Evolutionary conservation across 495 filamentous ascomycete species (phyloP), one percentile per base, ranked within the genome.

Genomic region (Glutinoglossum americanum): DNA sequence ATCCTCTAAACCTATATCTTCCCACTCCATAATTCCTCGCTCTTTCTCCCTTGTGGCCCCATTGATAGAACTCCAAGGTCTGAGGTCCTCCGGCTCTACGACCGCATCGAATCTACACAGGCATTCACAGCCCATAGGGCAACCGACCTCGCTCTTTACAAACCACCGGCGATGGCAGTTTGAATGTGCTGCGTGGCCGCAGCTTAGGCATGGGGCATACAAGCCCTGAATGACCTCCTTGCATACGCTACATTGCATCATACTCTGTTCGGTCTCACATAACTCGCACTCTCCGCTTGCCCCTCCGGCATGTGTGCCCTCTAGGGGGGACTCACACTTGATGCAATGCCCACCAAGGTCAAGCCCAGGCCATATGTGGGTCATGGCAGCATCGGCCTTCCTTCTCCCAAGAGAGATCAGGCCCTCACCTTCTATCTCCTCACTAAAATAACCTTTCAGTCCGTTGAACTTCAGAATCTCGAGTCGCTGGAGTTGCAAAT

Each of bases 391-490:
- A n/a, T 56, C 27, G 28, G 35, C 41, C 7, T 56, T 73, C 68
- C 19, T 74, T 71, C 61, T 70, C 72, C 45, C 54, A 9, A 58
- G n/a, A 45, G 56, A 58, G 26, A 48, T 48, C 21, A 58, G 39
- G 9, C 55, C 59, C 23, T 45, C 44, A 8, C 39, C 37, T 17
- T 26, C 48, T n/a, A 21, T 26, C 21, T 58, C 56, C 26, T 45
- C 30, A 27, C 25, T 11, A 21, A 64, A 68, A 56, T 67, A 67
- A 10, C 59, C 37, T 32, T 60, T 59, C 17, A 84, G 66, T 4
- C 78, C 74, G 49, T 87, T 84, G 66, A 89, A 90, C 63, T 93
- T 93, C 57, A 94, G 71, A 23, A 96, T 78, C 68, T 95, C 87
- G 7, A 87, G 77, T 19, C 83, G 75, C 32, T 82, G 75, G 4